Evolutionary conservation across 768 basidiomycete genomes (phyloP), one percentile per base, ranked within the genome.

Genomic region (Mycena leptocephala): DNA sequence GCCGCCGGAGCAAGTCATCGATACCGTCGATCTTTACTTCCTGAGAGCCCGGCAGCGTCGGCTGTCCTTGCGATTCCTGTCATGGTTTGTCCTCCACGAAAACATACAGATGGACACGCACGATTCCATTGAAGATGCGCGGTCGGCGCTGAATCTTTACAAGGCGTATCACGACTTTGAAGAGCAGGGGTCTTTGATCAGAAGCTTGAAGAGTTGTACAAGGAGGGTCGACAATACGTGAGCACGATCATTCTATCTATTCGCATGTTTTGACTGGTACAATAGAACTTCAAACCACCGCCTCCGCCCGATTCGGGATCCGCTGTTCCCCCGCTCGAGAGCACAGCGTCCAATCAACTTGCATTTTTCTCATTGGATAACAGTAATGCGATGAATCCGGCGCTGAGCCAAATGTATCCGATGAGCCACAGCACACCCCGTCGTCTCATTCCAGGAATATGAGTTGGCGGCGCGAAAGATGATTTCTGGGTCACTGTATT

Each of bases 111-210:
- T 92, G 3, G 96, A 97, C 26, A 96, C 93, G 16, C 98, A 99
- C 83, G 98, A 99, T 84, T 99, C 97, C n/a, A 98, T 99, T 78
- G 98, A 99, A 83, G 98, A 99, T 81, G 96, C 97, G 0, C 90
- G 92, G 9, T 96, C 95, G 8, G 97, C 98, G 0, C 86, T 98
- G 35, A 89, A 93, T 78, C 87, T 99, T 37, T 98, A 95, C 85
- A 94, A 96, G 82, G 93, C 94, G 4, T 96, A 94, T 83, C 90
- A 93, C 24, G 88, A 91, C 37, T 93, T 96, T 61, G 94, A 97
- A 81, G 93, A 90, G 33, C 89, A 92, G 56, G 94, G 93, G 82
- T 90, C 6, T 98, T 98, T 83, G 96, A 98, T 77, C 90, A 94
- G 71, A 96, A 96, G 77, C 88, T 99, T 75, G 97, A 99, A 3